Evolutionary conservation across 441 rosid species (phyloP).

Genomic region (Bocquillonia castaneifolia): DNA sequence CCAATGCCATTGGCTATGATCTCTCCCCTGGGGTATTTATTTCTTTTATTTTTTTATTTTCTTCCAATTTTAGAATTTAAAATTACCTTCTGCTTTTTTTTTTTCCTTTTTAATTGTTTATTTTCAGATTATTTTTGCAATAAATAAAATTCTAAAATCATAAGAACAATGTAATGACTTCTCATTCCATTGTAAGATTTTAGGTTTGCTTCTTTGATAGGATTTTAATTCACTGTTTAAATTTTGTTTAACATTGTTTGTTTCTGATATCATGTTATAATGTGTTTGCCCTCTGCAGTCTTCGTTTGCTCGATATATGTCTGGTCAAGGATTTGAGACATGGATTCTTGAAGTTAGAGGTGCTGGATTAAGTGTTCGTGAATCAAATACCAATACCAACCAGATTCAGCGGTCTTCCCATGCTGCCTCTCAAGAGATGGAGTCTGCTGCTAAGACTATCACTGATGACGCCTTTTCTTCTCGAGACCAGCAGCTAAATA

Average conservation of each 20-base stretch:
- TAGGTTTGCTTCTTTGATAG: too few species aligned
- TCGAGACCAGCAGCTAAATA: slow-evolving; percentile 23
- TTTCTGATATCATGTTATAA: too few species aligned
- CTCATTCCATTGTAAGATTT: too few species aligned
- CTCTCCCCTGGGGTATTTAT: slow-evolving; percentile 71
- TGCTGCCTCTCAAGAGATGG: slow-evolving; percentile 51
- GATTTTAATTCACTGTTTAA: too few species aligned
- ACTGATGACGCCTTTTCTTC: slow-evolving; percentile 37
- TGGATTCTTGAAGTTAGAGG: slow-evolving; percentile 98
- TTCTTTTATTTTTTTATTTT: background rate
- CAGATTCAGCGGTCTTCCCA: slow-evolving; percentile 48
- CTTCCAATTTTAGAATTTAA: too few species aligned
- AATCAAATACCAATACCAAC: slow-evolving; percentile 46
- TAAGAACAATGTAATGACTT: too few species aligned
- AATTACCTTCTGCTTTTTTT: too few species aligned
- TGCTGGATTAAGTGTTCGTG: slow-evolving; percentile 75
- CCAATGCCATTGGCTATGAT: slow-evolving; percentile 93
- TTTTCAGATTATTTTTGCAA: too few species aligned
- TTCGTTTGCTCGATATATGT: slow-evolving; percentile 86
- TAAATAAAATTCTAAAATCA: too few species aligned
- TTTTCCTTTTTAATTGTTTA: too few species aligned
- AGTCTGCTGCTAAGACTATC: slow-evolving; percentile 43
- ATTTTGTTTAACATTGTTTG: too few species aligned
- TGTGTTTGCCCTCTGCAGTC: slow-evolving; percentile 53
- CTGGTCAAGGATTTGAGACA: slow-evolving; percentile 86